phyloP scores from a whole-genome alignment of 306 rosid genomes.

The Quillaja saponaria region DNA sequence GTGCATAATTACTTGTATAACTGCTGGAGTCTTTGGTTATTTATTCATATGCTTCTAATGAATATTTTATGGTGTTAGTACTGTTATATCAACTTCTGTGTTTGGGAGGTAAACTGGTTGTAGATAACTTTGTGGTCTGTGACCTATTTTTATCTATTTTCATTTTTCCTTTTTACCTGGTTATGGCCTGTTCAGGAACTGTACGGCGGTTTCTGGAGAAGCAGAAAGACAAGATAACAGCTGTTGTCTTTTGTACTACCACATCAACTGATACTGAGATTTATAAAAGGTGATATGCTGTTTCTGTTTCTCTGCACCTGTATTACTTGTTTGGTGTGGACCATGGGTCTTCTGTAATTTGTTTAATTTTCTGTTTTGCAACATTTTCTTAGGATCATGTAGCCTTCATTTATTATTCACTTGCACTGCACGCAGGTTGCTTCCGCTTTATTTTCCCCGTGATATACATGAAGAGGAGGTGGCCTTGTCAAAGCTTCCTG shows the following conservation, averaged over 20 bases:
- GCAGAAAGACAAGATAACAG: conserved; percentile 77
- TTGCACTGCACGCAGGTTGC: conserved; percentile 59
- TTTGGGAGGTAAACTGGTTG: conserved; percentile 19
- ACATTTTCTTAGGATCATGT: conserved; percentile 13
- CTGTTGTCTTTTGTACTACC: conserved; percentile 91
- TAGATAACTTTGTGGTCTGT: conserved; percentile 20
- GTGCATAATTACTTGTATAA: conserved; percentile 4
- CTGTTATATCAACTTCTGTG: conserved; percentile 17
- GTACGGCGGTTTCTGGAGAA: conserved; percentile 92
- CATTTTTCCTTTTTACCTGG: conserved; percentile 6
- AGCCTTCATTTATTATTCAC: conserved; percentile 23
- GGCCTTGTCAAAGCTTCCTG: conserved; percentile 85
- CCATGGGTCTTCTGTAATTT: not conserved
- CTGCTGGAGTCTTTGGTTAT: not conserved
- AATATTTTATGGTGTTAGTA: conserved; percentile 16
- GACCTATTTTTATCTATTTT: not conserved
- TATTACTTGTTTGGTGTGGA: too few relatives aligned
- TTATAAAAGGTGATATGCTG: conserved; percentile 68
- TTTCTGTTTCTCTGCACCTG: conserved; percentile 11
- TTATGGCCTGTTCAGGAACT: conserved; percentile 65
- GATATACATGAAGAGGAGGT: conserved; percentile 94
- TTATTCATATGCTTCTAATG: conserved; percentile 10
- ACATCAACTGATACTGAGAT: conserved; percentile 84
- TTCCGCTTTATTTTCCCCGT: conserved; percentile 96
- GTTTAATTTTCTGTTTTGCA: conserved; percentile 11